Evolutionary conservation across 2,329 filamentous ascomycete species (phyloP), one percentile per base, ranked within the genome.

Genomic region (Fusarium citri): DNA sequence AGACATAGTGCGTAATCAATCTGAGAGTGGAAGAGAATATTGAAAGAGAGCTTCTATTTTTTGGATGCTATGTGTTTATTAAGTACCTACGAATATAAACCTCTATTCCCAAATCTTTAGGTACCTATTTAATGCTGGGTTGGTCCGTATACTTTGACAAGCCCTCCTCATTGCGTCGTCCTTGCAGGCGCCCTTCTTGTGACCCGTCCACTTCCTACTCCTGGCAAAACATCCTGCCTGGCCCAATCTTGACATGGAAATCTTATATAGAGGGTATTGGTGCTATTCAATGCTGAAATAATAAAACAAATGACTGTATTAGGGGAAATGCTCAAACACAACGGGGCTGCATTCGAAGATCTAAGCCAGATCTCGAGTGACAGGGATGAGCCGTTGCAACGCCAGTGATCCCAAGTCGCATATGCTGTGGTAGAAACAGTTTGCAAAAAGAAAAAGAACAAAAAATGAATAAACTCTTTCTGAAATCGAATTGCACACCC

Each of bases 261-360:
- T n/a, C 55, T 65, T 31, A 45, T 15, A 51, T 23, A 53, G 34
- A 37, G 67, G 57, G 67, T 69, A 68, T 64, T 53, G 53, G 53
- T 55, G 40, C 49, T 61, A 41, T 47, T 34, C 46, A 48, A 64
- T 68, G 56, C 37, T 41, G 18, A 31, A 66, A 54, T 22, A 56
- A 25, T 5, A 54, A 55, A 49, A 16, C 28, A 48, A 56, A 59
- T 47, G 54, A 64, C 6, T 34, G 48, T 25, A 37, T 40, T 22
- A 63, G 37, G 54, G 25, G 14, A 57, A 42, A 49, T 42, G 16
- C 18, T n/a, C 42, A 26, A 30, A 30, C 20, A 22, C 20, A 64
- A 23, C 30, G 45, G 41, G 25, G 58, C 14, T 47, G 41, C 23
- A 22, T 49, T 46, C 10, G 18, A 50, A 54, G n/a, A 28, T 26